Base-by-base conservation (phyloP, 1,284 basidiomycete species). In the Stereum hirsutum region DNA sequence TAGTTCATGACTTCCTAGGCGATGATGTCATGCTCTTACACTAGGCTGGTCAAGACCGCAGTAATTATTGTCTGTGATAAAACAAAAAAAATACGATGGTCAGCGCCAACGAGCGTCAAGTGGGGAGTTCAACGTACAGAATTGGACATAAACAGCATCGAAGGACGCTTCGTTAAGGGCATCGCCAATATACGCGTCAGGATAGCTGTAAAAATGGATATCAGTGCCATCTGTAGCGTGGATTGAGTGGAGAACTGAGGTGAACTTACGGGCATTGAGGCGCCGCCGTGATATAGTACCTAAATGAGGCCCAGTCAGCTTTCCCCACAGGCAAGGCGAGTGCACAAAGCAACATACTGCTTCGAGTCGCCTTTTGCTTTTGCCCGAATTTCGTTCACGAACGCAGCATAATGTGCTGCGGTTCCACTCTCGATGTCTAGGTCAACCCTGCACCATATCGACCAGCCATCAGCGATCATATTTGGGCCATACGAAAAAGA, bases 401-500 rank as follows among this genome's bases (percentile, higher is more conserved):
- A 82, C 0, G 77, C 68, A 11, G 65, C 61, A 51, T 71, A 75
- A 41, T 75, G 72, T 2, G 64, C 64, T 27, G 66, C 62, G 12
- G 60, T 57, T 2, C 79, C 80, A 32, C 71, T 70, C 61, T 82
- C 79, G 48, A 82, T 78, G 53, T 82, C 80, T 31, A 82, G 62
- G 53, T 82, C 79, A 41, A 81, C 57, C 27, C 77, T 79, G 39
- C n/a, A n/a, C n/a, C 7, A 28, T 33, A 31, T 17, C 30, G 23
- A n/a, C 39, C 37, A 15, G 21, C 14, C 11, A 11, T 27, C 12
- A 27, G 19, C 25, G 11, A 33, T n/a, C 19, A 47, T 45, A n/a
- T n/a, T n/a, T n/a, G n/a, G n/a, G n/a, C n/a, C n/a, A n/a, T n/a
- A n/a, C n/a, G n/a, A n/a, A n/a, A n/a, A n/a, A n/a, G n/a, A n/a